Conservation (phyloP, 2,329 filamentous ascomycete genomes). For the Ceratocystis lukuohia region DNA sequence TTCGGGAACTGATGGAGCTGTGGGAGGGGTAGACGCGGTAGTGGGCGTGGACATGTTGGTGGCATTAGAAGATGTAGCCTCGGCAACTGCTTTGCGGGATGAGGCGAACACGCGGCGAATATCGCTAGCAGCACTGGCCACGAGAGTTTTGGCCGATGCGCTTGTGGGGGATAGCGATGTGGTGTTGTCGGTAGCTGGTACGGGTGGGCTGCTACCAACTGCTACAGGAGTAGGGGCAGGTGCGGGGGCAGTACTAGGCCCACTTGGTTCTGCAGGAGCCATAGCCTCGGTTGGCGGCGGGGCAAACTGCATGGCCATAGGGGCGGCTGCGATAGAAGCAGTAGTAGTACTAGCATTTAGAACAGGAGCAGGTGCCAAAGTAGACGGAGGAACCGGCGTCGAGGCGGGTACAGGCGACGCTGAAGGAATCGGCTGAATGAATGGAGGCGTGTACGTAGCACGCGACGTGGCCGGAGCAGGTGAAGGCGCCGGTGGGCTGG, state of each 20-base stretch:
- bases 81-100: slow-evolving; percentile 20
- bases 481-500: background rate
- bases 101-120: slow-evolving; percentile 21
- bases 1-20: slow-evolving; percentile 24
- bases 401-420: background rate
- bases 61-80: background rate
- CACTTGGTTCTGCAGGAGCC: slow-evolving; percentile 21
- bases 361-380: background rate
- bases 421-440: background rate
- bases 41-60: slow-evolving; percentile 26
- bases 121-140: slow-evolving; percentile 18
- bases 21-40: slow-evolving; percentile 13
- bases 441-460: background rate
- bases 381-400: background rate
- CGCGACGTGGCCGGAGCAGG: background rate
- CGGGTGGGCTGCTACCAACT: too few relatives aligned
- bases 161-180: slow-evolving; percentile 6
- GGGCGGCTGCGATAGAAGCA: background rate
- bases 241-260: background rate
- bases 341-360: background rate
- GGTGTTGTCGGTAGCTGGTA: background rate
- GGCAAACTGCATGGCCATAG: slow-evolving; percentile 11
- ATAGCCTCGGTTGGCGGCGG: slow-evolving; percentile 17
- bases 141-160: slow-evolving; percentile 24
- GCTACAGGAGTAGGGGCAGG: background rate